These are phyloP conservation scores for Cordyceps javanica DNA, from an alignment of 2,329 filamentous ascomycete species.

Conservation along the genomic window DNA sequence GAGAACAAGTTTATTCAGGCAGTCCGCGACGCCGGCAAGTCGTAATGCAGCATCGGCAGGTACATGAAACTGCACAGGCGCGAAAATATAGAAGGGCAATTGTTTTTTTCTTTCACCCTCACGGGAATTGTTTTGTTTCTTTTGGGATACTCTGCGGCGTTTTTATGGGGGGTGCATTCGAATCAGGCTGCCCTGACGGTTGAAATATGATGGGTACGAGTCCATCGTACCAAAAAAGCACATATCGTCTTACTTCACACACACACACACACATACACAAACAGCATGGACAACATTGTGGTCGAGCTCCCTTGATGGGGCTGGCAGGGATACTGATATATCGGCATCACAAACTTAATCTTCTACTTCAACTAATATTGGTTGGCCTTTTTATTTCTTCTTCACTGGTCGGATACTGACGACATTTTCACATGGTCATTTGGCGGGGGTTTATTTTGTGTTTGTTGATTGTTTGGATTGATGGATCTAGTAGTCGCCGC, in stretches of 20 bases:
- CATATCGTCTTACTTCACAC: not conserved
- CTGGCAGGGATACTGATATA: not conserved
- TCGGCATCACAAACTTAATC: constrained; percentile 1
- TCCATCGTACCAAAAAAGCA: not conserved
- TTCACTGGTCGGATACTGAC: not conserved
- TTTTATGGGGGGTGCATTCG: not conserved
- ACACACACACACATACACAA: not conserved
- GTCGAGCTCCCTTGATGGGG: not conserved
- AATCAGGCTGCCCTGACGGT: not conserved
- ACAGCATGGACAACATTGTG: not conserved
- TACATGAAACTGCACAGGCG: constrained; percentile 1
- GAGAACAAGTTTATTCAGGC: constrained; percentile 42
- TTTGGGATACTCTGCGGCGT: constrained; percentile 9
- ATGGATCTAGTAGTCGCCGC: not conserved
- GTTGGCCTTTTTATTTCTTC: constrained; percentile 1
- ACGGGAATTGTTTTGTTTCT: not conserved
- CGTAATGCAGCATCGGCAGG: constrained; percentile 13
- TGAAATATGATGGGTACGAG: not conserved
- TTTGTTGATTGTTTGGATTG: too few relatives aligned
- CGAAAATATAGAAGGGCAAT: not conserved
- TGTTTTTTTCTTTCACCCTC: too few relatives aligned
- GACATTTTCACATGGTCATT: not conserved
- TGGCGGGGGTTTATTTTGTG: not conserved
- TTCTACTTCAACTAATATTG: not conserved
- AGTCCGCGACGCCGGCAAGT: constrained; percentile 34